Evolutionary conservation across 2,329 filamentous ascomycete genomes (phyloP).

Genomic region (Colletotrichum kahawae): DNA sequence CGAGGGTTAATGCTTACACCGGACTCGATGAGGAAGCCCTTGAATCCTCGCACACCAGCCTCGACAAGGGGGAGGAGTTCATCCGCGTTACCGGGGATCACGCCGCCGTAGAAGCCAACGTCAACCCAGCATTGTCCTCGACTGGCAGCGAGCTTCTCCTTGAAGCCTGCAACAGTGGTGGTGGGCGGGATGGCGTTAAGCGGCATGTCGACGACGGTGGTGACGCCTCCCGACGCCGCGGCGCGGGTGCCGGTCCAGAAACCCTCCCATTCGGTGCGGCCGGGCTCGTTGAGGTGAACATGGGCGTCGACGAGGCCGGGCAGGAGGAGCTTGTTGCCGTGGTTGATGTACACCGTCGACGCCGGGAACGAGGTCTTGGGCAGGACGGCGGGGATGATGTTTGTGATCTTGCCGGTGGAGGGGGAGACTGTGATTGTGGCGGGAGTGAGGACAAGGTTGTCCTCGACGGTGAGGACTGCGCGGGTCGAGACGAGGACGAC

Average conservation of each 20-base stretch:
- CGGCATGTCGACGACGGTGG: constrained; percentile 97
- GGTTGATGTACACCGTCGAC: constrained; percentile 77
- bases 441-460: constrained; percentile 69
- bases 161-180: constrained; percentile 81
- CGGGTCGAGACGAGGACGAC: constrained; percentile 84
- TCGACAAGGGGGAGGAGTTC: constrained; percentile 83
- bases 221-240: constrained; percentile 94
- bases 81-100: constrained; percentile 85
- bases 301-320: constrained; percentile 96
- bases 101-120: constrained; percentile 96
- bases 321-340: constrained; percentile 83
- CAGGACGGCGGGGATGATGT: constrained; percentile 76
- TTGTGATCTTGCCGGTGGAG: constrained; percentile 81
- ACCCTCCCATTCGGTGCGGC: constrained; percentile 97
- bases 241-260: constrained; percentile 95
- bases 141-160: constrained; percentile 85
- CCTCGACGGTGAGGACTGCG: constrained; percentile 76
- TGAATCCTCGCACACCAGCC: constrained; percentile 91
- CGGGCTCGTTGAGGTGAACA: constrained; percentile 96
- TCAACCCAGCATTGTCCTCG: constrained; percentile 95
- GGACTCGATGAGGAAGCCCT: constrained; percentile 96
- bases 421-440: constrained; percentile 84
- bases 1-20: constrained; percentile 64
- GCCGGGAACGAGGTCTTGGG: constrained; percentile 76
- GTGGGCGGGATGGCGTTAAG: constrained; percentile 96